Conservation (phyloP, 2,329 filamentous ascomycete species). For the Cercospora sp. region DNA sequence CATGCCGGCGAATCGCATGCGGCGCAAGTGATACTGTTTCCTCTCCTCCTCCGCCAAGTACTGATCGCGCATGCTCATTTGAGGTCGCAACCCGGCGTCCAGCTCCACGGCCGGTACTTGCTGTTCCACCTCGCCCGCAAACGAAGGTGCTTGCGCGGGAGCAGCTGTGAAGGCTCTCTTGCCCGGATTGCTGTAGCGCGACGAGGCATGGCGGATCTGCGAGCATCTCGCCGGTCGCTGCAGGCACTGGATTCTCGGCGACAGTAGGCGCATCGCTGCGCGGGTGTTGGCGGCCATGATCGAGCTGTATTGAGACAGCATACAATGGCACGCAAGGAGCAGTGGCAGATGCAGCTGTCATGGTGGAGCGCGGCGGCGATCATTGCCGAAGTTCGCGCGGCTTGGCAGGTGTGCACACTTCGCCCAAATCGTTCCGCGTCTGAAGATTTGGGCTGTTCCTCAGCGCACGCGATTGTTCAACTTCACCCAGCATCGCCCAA, state of each 20-base stretch:
- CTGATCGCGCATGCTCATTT: constrained; percentile 31
- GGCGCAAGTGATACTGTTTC: constrained; percentile 34
- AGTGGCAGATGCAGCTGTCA: constrained; percentile 6
- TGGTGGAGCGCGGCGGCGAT: constrained; percentile 1
- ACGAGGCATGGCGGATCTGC: constrained; percentile 34
- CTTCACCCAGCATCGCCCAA: constrained; percentile 14
- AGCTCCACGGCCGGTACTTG: constrained; percentile 10
- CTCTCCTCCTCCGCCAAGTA: constrained; percentile 34
- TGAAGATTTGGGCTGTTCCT: constrained; percentile 4
- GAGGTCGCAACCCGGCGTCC: constrained; percentile 22
- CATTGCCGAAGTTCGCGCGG: constrained; percentile 3
- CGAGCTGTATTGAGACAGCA: not conserved
- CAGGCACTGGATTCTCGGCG: constrained; percentile 31
- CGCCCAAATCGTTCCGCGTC: constrained; percentile 1
- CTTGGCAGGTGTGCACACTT: constrained; percentile 1
- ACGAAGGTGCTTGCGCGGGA: constrained; percentile 27
- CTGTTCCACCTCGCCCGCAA: constrained; percentile 21
- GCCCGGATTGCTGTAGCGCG: constrained; percentile 40
- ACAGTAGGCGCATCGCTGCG: constrained; percentile 35
- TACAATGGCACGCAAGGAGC: not conserved
- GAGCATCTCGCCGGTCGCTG: constrained; percentile 24
- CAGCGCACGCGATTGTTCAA: constrained; percentile 10
- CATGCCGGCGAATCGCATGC: constrained; percentile 41
- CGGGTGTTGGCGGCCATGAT: constrained; percentile 33
- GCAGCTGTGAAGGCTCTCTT: constrained; percentile 33